Evolutionary conservation across 192 early-diverging fungal species (phyloP), one percentile per base, ranked within the genome.

Genomic region (Kickxella alabastrina): DNA sequence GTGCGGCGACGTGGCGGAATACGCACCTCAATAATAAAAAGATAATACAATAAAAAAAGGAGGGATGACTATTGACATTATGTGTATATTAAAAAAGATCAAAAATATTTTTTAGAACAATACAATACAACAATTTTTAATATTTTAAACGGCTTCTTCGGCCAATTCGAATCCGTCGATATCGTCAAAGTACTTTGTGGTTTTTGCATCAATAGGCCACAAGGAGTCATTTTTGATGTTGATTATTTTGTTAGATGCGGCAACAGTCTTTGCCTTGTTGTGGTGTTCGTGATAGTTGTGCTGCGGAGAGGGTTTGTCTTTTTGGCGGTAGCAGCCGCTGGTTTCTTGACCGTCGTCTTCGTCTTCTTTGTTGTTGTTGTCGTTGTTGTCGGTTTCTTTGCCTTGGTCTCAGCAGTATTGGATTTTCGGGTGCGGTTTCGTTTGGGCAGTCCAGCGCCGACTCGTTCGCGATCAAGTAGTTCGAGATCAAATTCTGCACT

Each of bases 111-210:
- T 13, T 14, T 7, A 23, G 19, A 12, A n/a, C 31, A 10, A 17
- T 1, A 24, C 22, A 37, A 12, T 36, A 52, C 40, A 41, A n/a
- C n/a, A n/a, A n/a, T n/a, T n/a, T n/a, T n/a, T n/a, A n/a, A n/a
- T n/a, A n/a, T n/a, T n/a, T n/a, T n/a, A 42, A 7, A 24, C 57
- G 6, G 34, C 31, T 22, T 67, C 64, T 32, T 67, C 64, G 10
- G 41, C 57, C 14, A 67, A 46, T 29, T 67, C 19, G 23, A 54
- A 67, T 19, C 28, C 51, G 29, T 67, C 64, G 27, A 67, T 67
- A 23, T 67, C 64, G 46, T 67, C 52, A 51, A 67, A 67, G 32
- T 44, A 31, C 15, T 48, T 49, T 26, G 62, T 26, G 29, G 23
- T n/a, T 14, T 17, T 4, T 21, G 21, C n/a, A n/a, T n/a, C n/a